These are phyloP conservation scores for Ciborinia camelliae DNA, from an alignment of 2,329 filamentous ascomycete genomes.

Conservation along the genomic window DNA sequence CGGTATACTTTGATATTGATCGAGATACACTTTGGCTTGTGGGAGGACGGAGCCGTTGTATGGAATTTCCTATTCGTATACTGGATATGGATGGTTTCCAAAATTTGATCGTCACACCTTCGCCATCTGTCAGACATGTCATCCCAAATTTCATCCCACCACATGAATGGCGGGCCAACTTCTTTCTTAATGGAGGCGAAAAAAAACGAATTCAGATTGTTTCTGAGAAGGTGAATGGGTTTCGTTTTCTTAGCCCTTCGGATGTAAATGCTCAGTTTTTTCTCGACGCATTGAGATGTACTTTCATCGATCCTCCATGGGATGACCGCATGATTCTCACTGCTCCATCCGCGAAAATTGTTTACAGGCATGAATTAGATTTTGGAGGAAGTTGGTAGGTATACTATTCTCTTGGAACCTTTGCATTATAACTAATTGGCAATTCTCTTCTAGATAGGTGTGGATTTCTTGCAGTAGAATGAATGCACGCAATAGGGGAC, in stretches of 20 bases:
- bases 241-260: too few relatives aligned
- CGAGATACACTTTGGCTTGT: neutral
- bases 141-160: too few relatives aligned
- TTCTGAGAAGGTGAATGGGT: neutral
- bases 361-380: neutral
- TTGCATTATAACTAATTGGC: neutral
- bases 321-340: too few relatives aligned
- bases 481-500: too few relatives aligned
- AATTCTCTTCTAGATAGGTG: neutral
- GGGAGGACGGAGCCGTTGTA: neutral
- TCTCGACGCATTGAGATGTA: neutral
- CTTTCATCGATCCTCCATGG: too few relatives aligned
- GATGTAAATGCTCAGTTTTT: neutral
- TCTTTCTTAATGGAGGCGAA: accelerated
- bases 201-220: neutral
- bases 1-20: neutral
- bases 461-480: neutral
- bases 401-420: neutral
- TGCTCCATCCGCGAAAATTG: neutral
- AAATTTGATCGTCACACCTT: neutral
- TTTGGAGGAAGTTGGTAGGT: neutral
- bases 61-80: neutral
- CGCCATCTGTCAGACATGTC: too few relatives aligned
- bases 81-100: neutral
- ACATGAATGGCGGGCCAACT: too few relatives aligned